phyloP scores from a whole-genome alignment of 768 basidiomycete species.

The Crassisporium funariophilum region DNA sequence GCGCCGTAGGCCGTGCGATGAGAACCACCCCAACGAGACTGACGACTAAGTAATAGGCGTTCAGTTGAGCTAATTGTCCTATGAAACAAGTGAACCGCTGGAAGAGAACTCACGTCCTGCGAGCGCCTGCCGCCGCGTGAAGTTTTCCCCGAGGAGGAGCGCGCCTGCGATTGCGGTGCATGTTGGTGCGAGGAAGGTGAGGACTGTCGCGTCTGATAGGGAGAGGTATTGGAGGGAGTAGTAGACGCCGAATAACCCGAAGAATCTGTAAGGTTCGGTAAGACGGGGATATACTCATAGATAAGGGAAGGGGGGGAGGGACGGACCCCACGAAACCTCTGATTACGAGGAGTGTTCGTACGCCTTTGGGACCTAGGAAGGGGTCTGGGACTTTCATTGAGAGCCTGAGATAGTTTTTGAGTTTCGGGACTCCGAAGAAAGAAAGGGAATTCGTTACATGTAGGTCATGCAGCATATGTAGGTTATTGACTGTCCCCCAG shows the following conservation, averaged over 20 bases:
- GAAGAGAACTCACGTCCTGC: conserved; percentile 41
- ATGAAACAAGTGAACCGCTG: not conserved
- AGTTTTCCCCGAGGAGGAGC: conserved; percentile 56
- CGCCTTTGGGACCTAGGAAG: conserved; percentile 67
- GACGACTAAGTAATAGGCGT: conserved; percentile 47
- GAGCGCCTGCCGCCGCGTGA: conserved; percentile 54
- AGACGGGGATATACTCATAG: not conserved
- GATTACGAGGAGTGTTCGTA: conserved; percentile 55
- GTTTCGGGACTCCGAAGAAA: conserved; percentile 42
- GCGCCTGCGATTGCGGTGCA: conserved; percentile 63
- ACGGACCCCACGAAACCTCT: conserved; percentile 68
- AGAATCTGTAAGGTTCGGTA: conserved; percentile 50
- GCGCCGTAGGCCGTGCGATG: conserved; percentile 74
- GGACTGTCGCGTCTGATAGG: conserved; percentile 74
- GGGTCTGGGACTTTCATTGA: conserved; percentile 43
- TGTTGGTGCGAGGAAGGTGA: conserved; percentile 76
- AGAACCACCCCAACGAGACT: conserved; percentile 78
- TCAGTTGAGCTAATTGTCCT: not conserved
- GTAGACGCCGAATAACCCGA: conserved; percentile 70
- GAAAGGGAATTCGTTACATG: conserved; percentile 32
- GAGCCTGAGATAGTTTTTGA: conserved; percentile 2
- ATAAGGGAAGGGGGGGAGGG: not conserved
- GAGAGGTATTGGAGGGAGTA: conserved; percentile 75
- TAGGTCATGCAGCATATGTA: conserved; percentile 54
- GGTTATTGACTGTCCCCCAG: conserved; percentile 7